Conservation (phyloP, 78 protist species). For the Guillardia theta region DNA sequence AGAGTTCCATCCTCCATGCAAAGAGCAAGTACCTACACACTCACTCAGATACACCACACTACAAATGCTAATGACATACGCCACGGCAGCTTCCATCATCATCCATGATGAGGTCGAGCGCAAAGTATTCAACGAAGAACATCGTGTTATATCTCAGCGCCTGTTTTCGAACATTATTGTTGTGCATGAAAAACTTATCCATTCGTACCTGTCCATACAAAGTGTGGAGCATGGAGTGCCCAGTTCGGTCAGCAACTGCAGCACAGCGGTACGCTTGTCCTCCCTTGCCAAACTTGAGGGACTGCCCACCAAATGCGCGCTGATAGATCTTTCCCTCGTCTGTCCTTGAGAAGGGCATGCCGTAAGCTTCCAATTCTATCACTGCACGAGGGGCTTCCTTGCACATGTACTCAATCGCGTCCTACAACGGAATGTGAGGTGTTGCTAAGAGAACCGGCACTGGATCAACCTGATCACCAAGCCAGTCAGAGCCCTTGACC, state of each 20-base stretch:
- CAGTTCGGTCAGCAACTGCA: conserved; percentile 99
- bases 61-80: too few relatives aligned
- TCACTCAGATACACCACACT: too few relatives aligned
- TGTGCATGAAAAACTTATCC: not conserved
- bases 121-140: conserved; percentile 96
- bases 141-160: conserved; percentile 60
- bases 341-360: conserved; percentile 98
- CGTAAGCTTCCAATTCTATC: conserved; percentile 94
- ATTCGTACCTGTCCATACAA: conserved; percentile 88
- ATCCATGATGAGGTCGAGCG: conserved; percentile 94
- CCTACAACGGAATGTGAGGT: conserved; percentile 66
- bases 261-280: conserved; percentile 92
- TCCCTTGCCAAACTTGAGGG: conserved; percentile 69
- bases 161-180: not conserved
- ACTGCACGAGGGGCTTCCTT: conserved; percentile 95
- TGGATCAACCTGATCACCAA: conserved; percentile 58
- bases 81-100: conserved; percentile 84
- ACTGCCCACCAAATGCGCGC: conserved; percentile 92
- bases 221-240: conserved; percentile 98
- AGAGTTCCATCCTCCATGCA: conserved; percentile 80
- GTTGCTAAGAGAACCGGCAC: not conserved
- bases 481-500: conserved; percentile 94
- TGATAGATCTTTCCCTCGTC: conserved; percentile 91
- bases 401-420: conserved; percentile 98
- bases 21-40: not conserved